Evolutionary conservation across 495 filamentous ascomycete genomes (phyloP).

Genomic region (Penicillium paradoxum): DNA sequence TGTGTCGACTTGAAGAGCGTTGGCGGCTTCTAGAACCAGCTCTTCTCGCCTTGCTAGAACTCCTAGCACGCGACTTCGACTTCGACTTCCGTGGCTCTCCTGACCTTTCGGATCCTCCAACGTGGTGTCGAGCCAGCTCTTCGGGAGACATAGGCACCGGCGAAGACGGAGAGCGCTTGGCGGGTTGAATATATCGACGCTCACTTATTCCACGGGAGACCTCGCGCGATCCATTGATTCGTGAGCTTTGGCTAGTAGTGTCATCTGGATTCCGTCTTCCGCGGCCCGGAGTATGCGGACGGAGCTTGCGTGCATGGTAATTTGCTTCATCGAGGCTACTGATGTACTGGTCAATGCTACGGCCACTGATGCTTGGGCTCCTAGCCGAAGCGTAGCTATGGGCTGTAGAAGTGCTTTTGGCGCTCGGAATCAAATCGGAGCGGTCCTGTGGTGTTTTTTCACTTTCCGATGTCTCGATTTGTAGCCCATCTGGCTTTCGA

Average conservation of each 20-base stretch:
- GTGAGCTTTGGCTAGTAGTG: conserved; percentile 43
- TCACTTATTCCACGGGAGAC: conserved; percentile 63
- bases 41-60: conserved; percentile 36
- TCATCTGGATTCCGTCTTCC: conserved; percentile 49
- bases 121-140: conserved; percentile 59
- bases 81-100: conserved; percentile 36
- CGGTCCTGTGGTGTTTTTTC: conserved; percentile 33
- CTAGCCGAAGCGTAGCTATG: conserved; percentile 45
- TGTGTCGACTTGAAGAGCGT: conserved; percentile 39
- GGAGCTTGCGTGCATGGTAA: conserved; percentile 53
- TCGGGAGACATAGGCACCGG: conserved; percentile 91
- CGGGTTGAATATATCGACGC: conserved; percentile 67
- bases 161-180: conserved; percentile 83
- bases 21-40: conserved; percentile 33
- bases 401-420: conserved; percentile 45
- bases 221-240: conserved; percentile 50
- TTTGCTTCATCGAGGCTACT: conserved; percentile 77
- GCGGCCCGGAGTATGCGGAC: conserved; percentile 53
- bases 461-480: conserved; percentile 62
- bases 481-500: conserved; percentile 76
- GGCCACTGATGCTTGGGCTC: conserved; percentile 52
- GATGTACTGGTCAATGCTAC: conserved; percentile 80
- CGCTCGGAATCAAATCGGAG: conserved; percentile 31
- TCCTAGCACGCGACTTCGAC: conserved; percentile 38
- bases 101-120: conserved; percentile 38